Conservation (phyloP, 345 rosid genomes). For the Passiflora organensis region DNA sequence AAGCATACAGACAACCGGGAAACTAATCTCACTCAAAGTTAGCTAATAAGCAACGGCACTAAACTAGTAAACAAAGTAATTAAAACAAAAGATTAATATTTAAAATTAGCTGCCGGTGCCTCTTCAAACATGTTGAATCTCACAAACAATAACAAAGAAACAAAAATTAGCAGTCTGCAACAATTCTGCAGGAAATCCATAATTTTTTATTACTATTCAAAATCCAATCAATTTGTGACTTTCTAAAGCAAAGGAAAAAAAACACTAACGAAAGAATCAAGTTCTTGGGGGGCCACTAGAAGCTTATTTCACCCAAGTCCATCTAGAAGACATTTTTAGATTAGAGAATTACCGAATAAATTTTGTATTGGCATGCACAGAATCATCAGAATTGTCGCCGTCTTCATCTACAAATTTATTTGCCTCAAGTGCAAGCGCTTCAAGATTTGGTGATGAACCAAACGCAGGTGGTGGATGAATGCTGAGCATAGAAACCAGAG, state of each 20-base stretch:
- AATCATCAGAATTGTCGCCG: conserved; percentile 66
- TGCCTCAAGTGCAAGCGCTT: conserved; percentile 76
- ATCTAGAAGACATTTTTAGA: neutral
- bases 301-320: too few relatives aligned
- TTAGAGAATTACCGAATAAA: conserved; percentile 51
- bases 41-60: neutral
- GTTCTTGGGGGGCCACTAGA: too few relatives aligned
- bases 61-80: neutral
- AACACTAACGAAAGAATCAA: neutral
- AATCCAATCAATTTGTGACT: neutral
- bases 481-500: conserved; percentile 47
- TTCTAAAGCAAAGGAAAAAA: neutral
- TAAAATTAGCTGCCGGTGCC: neutral
- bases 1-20: neutral
- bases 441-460: conserved; percentile 93
- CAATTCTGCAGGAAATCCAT: too few relatives aligned
- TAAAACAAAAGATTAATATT: neutral
- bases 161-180: too few relatives aligned
- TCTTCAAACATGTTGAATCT: neutral
- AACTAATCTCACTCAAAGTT: neutral
- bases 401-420: conserved; percentile 42
- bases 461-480: conserved; percentile 97
- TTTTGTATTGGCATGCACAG: conserved; percentile 68
- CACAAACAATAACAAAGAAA: neutral
- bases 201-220: too few relatives aligned